Conservation (phyloP, 257 asterid genomes). For the Lycium barbarum region DNA sequence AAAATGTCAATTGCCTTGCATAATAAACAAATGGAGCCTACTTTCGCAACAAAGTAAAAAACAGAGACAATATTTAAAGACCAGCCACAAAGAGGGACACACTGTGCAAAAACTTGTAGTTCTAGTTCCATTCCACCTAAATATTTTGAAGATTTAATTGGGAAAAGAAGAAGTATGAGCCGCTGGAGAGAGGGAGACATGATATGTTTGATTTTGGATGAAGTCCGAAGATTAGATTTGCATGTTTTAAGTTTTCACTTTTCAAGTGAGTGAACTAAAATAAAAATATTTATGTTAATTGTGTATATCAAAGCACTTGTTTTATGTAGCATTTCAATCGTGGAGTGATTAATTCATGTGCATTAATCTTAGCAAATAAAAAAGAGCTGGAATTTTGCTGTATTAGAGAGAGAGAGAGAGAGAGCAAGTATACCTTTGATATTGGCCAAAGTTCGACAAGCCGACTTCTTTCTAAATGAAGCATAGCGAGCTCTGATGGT, state of each 20-base stretch:
- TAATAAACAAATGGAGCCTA: too few relatives aligned
- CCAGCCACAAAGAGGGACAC: not conserved
- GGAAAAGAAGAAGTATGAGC: not conserved
- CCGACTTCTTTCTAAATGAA: accelerated
- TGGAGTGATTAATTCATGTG: not conserved
- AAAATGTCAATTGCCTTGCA: too few relatives aligned
- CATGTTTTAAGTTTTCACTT: not conserved
- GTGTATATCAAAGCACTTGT: not conserved
- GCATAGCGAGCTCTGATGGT: not conserved
- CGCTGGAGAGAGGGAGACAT: not conserved
- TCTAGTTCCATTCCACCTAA: not conserved
- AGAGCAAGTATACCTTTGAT: not conserved
- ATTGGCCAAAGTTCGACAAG: not conserved
- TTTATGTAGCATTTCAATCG: not conserved
- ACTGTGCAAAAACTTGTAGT: too few relatives aligned
- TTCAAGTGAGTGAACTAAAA: not conserved
- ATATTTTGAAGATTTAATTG: not conserved
- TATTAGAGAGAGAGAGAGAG: not conserved
- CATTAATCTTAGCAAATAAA: not conserved
- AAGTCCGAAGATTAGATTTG: too few relatives aligned
- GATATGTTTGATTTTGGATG: not conserved
- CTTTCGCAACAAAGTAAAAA: too few relatives aligned
- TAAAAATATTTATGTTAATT: not conserved
- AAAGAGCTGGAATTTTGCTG: not conserved
- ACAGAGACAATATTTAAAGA: not conserved